Evolutionary conservation across 495 filamentous ascomycete genomes (phyloP).

Genomic region (Parathielavia hyrcaniae): DNA sequence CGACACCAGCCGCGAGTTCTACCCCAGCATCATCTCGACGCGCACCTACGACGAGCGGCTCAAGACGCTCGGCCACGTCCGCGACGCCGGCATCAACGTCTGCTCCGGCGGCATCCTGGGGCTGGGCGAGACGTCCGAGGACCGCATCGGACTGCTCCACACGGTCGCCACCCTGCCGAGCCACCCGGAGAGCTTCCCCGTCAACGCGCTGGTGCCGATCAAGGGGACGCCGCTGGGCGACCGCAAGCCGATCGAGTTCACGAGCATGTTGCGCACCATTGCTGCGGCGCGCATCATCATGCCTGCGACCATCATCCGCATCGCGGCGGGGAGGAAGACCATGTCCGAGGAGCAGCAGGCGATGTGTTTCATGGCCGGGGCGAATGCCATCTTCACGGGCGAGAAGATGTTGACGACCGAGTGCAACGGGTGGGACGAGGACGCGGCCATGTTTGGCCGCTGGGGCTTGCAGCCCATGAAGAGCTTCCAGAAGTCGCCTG

Average conservation of each 20-base stretch:
- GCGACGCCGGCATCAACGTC: constrained; percentile 76
- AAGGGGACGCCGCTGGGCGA: constrained; percentile 76
- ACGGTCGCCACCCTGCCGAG: constrained; percentile 67
- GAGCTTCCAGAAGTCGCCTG: constrained; percentile 35
- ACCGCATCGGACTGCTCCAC: constrained; percentile 72
- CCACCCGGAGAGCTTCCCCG: constrained; percentile 79
- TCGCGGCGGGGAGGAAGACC: constrained; percentile 72
- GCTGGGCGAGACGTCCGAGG: constrained; percentile 64
- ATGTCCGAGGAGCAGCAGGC: constrained; percentile 78
- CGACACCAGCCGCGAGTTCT: constrained; percentile 80
- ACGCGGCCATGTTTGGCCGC: constrained; percentile 66
- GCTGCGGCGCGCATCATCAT: constrained; percentile 73
- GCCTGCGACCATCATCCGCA: constrained; percentile 70
- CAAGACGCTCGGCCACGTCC: constrained; percentile 64
- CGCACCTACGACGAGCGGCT: constrained; percentile 78
- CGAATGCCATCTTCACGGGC: constrained; percentile 83
- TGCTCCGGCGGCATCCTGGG: constrained; percentile 80
- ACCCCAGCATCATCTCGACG: constrained; percentile 73
- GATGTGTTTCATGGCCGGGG: constrained; percentile 76
- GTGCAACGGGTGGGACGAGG: constrained; percentile 83
- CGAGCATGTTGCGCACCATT: constrained; percentile 65
- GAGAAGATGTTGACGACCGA: constrained; percentile 90
- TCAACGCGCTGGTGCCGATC: constrained; percentile 81
- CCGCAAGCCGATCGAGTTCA: constrained; percentile 61
- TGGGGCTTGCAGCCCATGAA: constrained; percentile 64